phyloP scores from a whole-genome alignment of 768 basidiomycete genomes.

The Phallus indusiatus region DNA sequence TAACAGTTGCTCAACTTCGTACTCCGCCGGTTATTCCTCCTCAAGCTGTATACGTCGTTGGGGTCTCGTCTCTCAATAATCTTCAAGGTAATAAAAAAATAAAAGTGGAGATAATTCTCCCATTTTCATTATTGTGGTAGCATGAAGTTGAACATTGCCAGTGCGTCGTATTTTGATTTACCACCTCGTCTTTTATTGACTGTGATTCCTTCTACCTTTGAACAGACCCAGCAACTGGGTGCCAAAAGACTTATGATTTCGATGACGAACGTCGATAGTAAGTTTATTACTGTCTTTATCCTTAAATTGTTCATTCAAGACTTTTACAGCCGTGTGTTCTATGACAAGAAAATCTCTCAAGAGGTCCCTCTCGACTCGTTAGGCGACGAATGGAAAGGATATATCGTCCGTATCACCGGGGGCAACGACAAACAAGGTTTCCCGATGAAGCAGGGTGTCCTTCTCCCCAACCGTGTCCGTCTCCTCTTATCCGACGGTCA shows the following conservation, averaged over 20 bases:
- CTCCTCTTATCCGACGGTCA: conserved; percentile 94
- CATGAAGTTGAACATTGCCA: conserved; percentile 98
- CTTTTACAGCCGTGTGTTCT: conserved; percentile 73
- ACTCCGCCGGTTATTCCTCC: conserved; percentile 5
- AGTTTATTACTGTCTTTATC: conserved; percentile 19
- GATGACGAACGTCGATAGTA: conserved; percentile 86
- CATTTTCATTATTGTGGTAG: conserved; percentile 23
- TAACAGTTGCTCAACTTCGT: not conserved
- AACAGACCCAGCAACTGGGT: conserved; percentile 90
- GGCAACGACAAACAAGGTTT: conserved; percentile 99
- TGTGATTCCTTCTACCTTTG: conserved; percentile 1
- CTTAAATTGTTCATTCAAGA: not conserved
- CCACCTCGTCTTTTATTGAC: conserved; percentile 5
- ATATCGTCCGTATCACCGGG: conserved; percentile 93
- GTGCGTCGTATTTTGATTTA: conserved; percentile 36
- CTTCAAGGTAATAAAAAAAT: conserved; percentile 9
- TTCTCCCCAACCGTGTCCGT: conserved; percentile 85
- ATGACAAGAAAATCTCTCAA: conserved; percentile 94
- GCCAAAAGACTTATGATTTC: conserved; percentile 91
- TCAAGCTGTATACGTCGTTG: conserved; percentile 22
- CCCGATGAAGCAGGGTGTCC: conserved; percentile 99
- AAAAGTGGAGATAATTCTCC: conserved; percentile 15
- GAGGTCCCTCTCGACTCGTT: conserved; percentile 87
- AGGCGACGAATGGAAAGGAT: conserved; percentile 95
- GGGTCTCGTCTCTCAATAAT: conserved; percentile 21